These are phyloP conservation scores for Clathrospora elynae DNA, from an alignment of 2,329 filamentous ascomycete species.

Conservation along the genomic window DNA sequence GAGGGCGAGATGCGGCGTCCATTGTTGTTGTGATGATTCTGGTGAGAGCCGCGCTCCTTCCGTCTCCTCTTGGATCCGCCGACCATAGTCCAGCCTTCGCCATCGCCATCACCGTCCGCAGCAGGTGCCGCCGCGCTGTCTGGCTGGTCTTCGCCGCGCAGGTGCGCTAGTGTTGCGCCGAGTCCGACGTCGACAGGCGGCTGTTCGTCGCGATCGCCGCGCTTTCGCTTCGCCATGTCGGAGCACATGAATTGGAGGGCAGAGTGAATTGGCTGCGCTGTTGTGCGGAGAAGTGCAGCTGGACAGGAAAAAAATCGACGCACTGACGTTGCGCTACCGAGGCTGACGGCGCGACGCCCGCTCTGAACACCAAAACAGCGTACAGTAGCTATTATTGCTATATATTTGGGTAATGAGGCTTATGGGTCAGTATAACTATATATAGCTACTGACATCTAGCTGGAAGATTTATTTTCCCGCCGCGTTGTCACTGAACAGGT, in stretches of 20 bases:
- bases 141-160: slow-evolving; percentile 27
- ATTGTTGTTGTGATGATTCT: slow-evolving; percentile 6
- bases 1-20: slow-evolving; percentile 4
- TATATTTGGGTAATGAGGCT: too few species aligned
- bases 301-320: slow-evolving; percentile 2
- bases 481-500: too few species aligned
- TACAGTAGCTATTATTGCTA: too few species aligned
- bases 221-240: slow-evolving; percentile 42
- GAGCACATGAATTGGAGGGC: slow-evolving; percentile 13
- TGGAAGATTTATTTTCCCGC: too few species aligned
- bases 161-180: slow-evolving; percentile 37
- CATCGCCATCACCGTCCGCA: slow-evolving; percentile 23
- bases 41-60: slow-evolving; percentile 18
- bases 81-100: slow-evolving; percentile 40
- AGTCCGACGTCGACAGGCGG: slow-evolving; percentile 33
- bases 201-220: slow-evolving; percentile 24
- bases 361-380: too few species aligned
- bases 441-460: too few species aligned
- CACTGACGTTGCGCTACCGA: slow-evolving; percentile 7
- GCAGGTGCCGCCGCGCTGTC: slow-evolving; percentile 14
- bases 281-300: slow-evolving; percentile 6
- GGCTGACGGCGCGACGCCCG: too few species aligned
- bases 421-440: too few species aligned
- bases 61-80: slow-evolving; percentile 32
- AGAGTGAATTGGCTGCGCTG: not conserved